Base-by-base conservation (phyloP, 2,329 filamentous ascomycete species). In the Cadophora sp. region DNA sequence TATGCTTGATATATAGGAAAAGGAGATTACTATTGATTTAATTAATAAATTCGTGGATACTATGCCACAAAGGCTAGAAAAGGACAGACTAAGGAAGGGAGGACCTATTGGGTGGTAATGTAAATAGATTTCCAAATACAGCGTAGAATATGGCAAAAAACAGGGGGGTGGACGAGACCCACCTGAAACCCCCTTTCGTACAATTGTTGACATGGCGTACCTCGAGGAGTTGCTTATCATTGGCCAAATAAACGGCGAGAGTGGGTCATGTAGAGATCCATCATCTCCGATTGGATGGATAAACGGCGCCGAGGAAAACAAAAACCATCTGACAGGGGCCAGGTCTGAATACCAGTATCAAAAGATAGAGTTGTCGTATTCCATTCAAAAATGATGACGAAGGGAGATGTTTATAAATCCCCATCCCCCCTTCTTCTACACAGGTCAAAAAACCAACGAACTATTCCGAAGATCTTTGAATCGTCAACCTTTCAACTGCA, bases 281-380 rank as follows among this genome's bases (percentile, higher is more conserved):
- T 20, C 1, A 18, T 1, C 11, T 43, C 55, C 20, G 33, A 58
- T 58, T 43, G 36, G 36, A 22, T 11, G 33, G 43, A 58, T 58
- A 22, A 58, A 58, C 20, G 55, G 55, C 36, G 36, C 33, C 33
- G n/a, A 43, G 55, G 33, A 58, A 24, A 58, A 24, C 20, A 24
- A 5, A 43, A 8, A 43, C 6, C 7, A 48, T 16, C 36, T 22
- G n/a, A 41, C 55, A 41, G 20, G 36, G 51, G 22, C 9, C 1
- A 53, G 50, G 30, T n/a, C 16, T 33, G 36, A 39, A 58, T 20
- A 24, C 6, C 7, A 13, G 45, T 4, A 24, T 48, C 18, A 20
- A 20, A n/a, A 4, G 3, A 48, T 6, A 24, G 20, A n/a, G 9
- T 20, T 3, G 45, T 22, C 43, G 14, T 45, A 13, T 45, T 45